phyloP scores from a whole-genome alignment of 2,329 filamentous ascomycete species.

The Gaeumannomyces sp. region DNA sequence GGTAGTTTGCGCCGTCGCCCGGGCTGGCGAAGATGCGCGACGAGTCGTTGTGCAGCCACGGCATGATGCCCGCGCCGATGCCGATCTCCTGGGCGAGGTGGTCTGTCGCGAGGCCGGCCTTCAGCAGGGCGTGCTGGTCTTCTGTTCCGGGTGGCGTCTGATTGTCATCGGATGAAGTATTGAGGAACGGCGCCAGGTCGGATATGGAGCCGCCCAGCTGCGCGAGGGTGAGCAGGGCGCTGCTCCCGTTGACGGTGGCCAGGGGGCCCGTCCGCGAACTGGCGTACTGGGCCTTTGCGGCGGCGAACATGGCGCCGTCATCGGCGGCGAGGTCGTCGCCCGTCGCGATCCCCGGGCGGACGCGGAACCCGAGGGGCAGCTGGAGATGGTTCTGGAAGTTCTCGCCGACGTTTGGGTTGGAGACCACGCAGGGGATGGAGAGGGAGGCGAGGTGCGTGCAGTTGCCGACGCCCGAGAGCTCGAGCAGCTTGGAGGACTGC shows the following conservation, averaged over 20 bases:
- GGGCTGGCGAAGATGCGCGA: background rate
- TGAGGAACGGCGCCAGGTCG: too few species aligned
- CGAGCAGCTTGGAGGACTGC: conserved; percentile 28
- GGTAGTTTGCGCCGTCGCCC: conserved; percentile 36
- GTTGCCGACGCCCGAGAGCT: conserved; percentile 31
- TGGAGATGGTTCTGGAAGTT: conserved; percentile 39
- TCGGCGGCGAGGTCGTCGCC: conserved; percentile 25
- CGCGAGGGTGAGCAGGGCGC: too few species aligned
- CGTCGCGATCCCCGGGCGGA: conserved; percentile 29
- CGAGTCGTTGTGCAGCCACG: background rate
- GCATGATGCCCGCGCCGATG: background rate
- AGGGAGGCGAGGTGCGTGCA: conserved; percentile 32
- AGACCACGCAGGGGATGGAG: conserved; percentile 31
- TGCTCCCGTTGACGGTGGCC: background rate
- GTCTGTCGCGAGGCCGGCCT: too few species aligned
- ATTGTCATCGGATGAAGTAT: too few species aligned
- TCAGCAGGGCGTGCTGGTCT: too few species aligned
- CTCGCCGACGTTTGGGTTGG: conserved; percentile 38
- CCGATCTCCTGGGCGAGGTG: background rate
- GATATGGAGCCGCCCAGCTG: too few species aligned
- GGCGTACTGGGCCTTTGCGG: conserved; percentile 23
- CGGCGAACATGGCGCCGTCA: conserved; percentile 24
- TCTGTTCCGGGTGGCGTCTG: too few species aligned
- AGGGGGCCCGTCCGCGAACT: conserved; percentile 18
- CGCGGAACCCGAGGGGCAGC: conserved; percentile 20